Evolutionary conservation across 768 basidiomycete genomes (phyloP), one percentile per base, ranked within the genome.

Genomic region (Imleria badia): DNA sequence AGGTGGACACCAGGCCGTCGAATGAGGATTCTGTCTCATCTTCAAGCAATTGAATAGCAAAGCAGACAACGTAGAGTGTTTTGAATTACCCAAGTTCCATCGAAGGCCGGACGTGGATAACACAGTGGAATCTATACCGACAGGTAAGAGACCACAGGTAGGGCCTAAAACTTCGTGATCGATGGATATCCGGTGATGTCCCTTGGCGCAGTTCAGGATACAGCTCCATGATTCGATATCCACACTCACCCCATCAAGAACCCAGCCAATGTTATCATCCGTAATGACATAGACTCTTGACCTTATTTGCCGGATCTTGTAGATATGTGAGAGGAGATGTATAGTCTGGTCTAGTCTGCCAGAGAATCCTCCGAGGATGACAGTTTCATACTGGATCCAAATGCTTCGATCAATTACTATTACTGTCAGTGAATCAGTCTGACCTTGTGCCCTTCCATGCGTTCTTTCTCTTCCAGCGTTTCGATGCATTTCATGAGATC

Each of bases 301-400:
- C 30, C 85, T 77, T 20, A 52, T 71, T 61, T 77, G 81, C 41
- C 91, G 83, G 20, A 95, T 74, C 68, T 93, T 93, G 71, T 94
- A 83, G 2, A 98, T 72, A 45, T 87, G 81, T 3, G 94, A 90
- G 12, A 99, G 78, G 0, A 91, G 87, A 64, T 97, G 94, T 5
- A 95, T 77, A 0, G 94, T 97, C 64, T 99, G 97, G 70, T 99
- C 97, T 5, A 99, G 76, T 26, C 97, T 84, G 0, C 97, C 97
- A 6, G 89, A 81, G 3, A 99, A 75, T 0, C 97, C 95, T 6
- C 97, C 95, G 2, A 96, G 79, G 31, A 99, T 71, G 44, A 98
- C 72, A 22, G 91, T 77, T 45, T 87, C 83, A 59, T 85, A 83
- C 77, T 85, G 48, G 3, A 73, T 66, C 70, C 38, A 17, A 17